Evolutionary conservation across 805 yeast genomes (phyloP).

Genomic region (Pichia scutulata): DNA sequence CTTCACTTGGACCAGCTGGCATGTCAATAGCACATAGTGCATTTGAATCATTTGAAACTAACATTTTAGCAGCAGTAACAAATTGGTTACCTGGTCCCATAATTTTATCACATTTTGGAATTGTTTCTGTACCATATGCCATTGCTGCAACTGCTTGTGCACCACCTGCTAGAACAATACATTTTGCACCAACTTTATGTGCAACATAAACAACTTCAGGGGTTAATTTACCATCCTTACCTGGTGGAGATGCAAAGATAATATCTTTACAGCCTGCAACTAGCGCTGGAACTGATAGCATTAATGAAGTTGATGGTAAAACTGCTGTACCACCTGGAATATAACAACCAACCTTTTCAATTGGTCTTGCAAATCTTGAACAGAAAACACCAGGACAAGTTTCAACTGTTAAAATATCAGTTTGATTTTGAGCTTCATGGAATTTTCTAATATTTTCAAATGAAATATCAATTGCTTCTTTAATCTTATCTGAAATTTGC

Average conservation of each 20-base stretch:
- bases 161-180: slow-evolving; percentile 95
- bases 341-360: slow-evolving; percentile 89
- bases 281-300: slow-evolving; percentile 97
- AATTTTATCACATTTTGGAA: slow-evolving; percentile 92
- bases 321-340: slow-evolving; percentile 99
- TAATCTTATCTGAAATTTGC: slow-evolving; percentile 65
- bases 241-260: slow-evolving; percentile 91
- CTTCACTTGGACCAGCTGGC: slow-evolving; percentile 99
- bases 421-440: slow-evolving; percentile 87
- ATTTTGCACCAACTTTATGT: slow-evolving; percentile 84
- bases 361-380: slow-evolving; percentile 91
- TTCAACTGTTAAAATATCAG: slow-evolving; percentile 70
- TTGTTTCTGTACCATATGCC: slow-evolving; percentile 95
- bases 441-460: slow-evolving; percentile 82
- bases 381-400: slow-evolving; percentile 92
- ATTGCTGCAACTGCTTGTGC: slow-evolving; percentile 98
- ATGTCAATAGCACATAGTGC: slow-evolving; percentile 95
- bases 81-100: slow-evolving; percentile 99
- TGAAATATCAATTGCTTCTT: slow-evolving; percentile 80
- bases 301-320: slow-evolving; percentile 93
- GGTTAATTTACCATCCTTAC: slow-evolving; percentile 83
- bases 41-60: slow-evolving; percentile 88
- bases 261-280: slow-evolving; percentile 96
- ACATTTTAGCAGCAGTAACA: slow-evolving; percentile 98
- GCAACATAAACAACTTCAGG: slow-evolving; percentile 99